phyloP scores from a whole-genome alignment of 164 flowering plant species.

The Chloranthus sessilifolius region DNA sequence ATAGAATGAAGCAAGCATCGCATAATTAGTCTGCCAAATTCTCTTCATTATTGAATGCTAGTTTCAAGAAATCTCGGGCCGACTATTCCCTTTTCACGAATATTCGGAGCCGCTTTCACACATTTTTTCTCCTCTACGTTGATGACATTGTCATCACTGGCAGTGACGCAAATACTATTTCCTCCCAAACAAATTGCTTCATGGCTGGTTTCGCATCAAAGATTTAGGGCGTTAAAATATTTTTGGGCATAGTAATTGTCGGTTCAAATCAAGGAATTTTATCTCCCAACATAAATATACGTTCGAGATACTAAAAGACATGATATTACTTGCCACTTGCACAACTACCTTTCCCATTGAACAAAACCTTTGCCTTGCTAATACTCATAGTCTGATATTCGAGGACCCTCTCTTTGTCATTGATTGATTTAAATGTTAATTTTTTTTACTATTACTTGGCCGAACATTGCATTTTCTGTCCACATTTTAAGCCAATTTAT shows the following conservation, averaged over 20 bases:
- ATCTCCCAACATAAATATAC: constrained; percentile 1
- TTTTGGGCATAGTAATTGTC: not conserved
- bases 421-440: not conserved
- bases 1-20: not conserved
- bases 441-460: not conserved
- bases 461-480: no score
- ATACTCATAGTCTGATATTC: not conserved
- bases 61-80: not conserved
- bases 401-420: not conserved
- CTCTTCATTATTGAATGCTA: not conserved
- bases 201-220: not conserved
- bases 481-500: no score
- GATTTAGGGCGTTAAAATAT: no score
- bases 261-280: not conserved
- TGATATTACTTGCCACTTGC: not conserved
- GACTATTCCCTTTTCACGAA: not conserved
- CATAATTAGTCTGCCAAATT: not conserved
- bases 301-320: not conserved
- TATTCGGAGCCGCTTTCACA: no score
- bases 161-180: not conserved
- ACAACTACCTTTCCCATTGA: not conserved
- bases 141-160: constrained; percentile 1
- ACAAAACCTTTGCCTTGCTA: not conserved
- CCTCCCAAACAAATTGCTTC: not conserved
- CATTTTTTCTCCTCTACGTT: not conserved